Evolutionary conservation across 1,284 basidiomycete genomes (phyloP), one percentile per base, ranked within the genome.

Genomic region (Trametes polyzona): DNA sequence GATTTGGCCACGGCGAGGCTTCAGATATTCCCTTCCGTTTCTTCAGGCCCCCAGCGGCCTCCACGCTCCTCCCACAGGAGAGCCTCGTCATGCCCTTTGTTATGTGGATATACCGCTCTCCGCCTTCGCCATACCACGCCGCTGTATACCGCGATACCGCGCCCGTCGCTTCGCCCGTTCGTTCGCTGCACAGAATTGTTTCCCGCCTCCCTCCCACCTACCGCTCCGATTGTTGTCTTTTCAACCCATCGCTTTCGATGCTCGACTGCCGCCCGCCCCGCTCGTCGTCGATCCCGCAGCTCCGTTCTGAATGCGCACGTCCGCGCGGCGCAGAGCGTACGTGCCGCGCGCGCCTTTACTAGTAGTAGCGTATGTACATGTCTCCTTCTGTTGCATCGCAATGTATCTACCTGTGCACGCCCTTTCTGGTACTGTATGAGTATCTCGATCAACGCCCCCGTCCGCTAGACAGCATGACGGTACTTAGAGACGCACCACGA

Each of bases 331-430:
- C 21, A 36, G 33, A 32, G 48, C 37, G 39, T 35, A 24, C 39
- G 39, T 51, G 48, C 47, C 26, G 46, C 46, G 46, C 24, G 16
- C 17, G 14, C 14, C 16, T 17, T 8, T 44, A 19, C 29, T 37
- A 47, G 46, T 47, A 26, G 40, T 55, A 55, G 40, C 32, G 32
- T 48, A 29, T 55, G 53, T 55, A 55, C 39, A 55, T 36, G 53
- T 47, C 46, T 23, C 39, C 46, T 42, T 35, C 9, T 55, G 46
- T 47, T 46, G 53, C 53, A 47, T 53, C 24, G 46, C 53, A 43
- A 48, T 55, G 53, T 55, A 55, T 48, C 46, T 55, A 42, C 53
- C n/a, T 41, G 51, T 54, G 53, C 46, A 42, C 44, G 32, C 16
- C 46, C 37, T 2, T n/a, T 27, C n/a, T 32, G 14, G n/a, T 37